Evolutionary conservation across 2,329 filamentous ascomycete genomes (phyloP).

Genomic region (Dothideomycetes sp.): DNA sequence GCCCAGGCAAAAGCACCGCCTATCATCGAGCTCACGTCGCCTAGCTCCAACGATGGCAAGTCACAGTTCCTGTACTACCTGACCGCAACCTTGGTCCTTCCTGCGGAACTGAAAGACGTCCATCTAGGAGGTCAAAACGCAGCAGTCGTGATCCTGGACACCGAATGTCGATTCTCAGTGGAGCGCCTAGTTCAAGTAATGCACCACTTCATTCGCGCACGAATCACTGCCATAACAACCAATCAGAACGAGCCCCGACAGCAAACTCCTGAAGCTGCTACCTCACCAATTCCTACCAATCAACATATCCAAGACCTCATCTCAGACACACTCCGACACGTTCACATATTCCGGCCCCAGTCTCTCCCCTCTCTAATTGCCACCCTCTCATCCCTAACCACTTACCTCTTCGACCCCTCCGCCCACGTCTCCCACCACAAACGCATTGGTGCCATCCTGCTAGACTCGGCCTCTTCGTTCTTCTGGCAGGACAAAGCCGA

Average conservation of each 20-base stretch:
- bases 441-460: conserved; percentile 37
- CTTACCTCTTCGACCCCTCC: conserved; percentile 36
- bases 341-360: conserved; percentile 48
- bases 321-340: conserved; percentile 35
- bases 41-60: conserved; percentile 42
- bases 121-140: conserved; percentile 34
- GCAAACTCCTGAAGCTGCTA: too few relatives aligned
- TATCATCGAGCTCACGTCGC: conserved; percentile 44
- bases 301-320: conserved; percentile 18
- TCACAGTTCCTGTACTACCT: conserved; percentile 49
- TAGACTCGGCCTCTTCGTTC: conserved; percentile 47
- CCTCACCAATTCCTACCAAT: background rate
- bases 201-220: conserved; percentile 13
- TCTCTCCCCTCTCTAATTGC: conserved; percentile 39
- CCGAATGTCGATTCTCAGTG: conserved; percentile 43
- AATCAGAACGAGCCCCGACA: background rate
- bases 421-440: conserved; percentile 39
- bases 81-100: conserved; percentile 40
- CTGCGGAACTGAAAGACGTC: conserved; percentile 16
- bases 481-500: conserved; percentile 42
- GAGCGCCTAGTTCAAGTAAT: conserved; percentile 33
- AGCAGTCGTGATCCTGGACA: conserved; percentile 45
- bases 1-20: conserved; percentile 16
- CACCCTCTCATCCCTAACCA: conserved; percentile 35
- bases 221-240: background rate